Evolutionary conservation across 768 basidiomycete species (phyloP), one percentile per base, ranked within the genome.

Genomic region (Asterophora parasitica): DNA sequence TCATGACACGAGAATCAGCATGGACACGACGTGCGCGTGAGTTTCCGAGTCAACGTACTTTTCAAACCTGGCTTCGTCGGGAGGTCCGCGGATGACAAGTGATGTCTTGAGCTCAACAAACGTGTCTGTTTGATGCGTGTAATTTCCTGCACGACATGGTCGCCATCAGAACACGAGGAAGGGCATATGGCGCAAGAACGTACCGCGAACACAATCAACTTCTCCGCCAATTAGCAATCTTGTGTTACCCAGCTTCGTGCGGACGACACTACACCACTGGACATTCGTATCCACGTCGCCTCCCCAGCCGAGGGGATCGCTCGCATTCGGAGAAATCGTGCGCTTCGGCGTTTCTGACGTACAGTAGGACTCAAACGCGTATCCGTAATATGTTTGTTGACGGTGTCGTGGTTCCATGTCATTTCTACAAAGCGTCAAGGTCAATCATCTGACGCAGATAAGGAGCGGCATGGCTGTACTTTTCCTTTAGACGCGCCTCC

Each of bases 61-160:
- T 66, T 93, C 89, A 54, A 94, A 94, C 46, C 66, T 77, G n/a
- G 65, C 63, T 61, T 85, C 81, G 48, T 92, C 90, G 37, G 78
- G 67, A 3, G 70, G 51, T 10, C 78, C 77, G 11, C 81, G 76
- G 44, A 92, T 89, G 12, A 72, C 60, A 58, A 89, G 63, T 7
- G 90, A 92, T 2, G 92, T 93, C 68, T 95, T 95, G 46, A 95
- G 69, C 62, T 95, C 92, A 9, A 95, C 81, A 62, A 88, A 84
- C 13, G 76, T 78, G 53, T 85, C 74, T 9, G 85, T 78, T 48
- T 73, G 69, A 9, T 81, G 80, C 12, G 75, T 73, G 54, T 83
- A 85, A 55, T 62, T 73, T 37, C 71, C 89, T 90, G 61, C 39
- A 23, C 23, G 23, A 23, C 23, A 49, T 15, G 44, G 36, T 37